Evolutionary conservation across 2,329 filamentous ascomycete species (phyloP), one percentile per base, ranked within the genome.

Genomic region (Aspergillus ibericus): DNA sequence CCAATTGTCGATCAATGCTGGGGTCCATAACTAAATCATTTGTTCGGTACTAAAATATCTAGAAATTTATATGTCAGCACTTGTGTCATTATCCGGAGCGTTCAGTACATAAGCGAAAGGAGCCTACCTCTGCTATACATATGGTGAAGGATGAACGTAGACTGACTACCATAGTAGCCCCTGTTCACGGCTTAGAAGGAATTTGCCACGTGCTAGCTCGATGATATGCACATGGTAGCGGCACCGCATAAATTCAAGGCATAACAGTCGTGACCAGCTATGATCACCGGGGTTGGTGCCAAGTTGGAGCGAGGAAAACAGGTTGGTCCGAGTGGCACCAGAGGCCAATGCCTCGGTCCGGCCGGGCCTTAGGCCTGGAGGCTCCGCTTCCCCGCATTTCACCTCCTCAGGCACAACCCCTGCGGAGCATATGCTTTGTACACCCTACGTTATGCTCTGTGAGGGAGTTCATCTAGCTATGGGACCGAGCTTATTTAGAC

Each of bases 291-390:
- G 25, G n/a, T 48, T 29, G 15, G 22, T 22, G 38, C 38, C 38
- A 22, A 7, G 38, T 42, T 42, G 16, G 20, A 42, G 38, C 10
- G 10, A 29, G 15, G 20, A 47, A 29, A 16, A 29, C 22, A 48
- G 27, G 25, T 27, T 32, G 44, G 44, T 9, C 42, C 42, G 42
- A 46, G 42, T 47, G 42, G 42, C 42, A 35, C n/a, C 20, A 42
- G 38, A 49, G 15, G 49, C 38, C 32, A 47, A 55, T 61, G 61
- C 64, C 64, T 66, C 64, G 64, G 64, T 62, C 59, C 64, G 63
- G 47, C 49, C 40, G 36, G 36, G 22, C n/a, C 16, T 44, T 32
- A 18, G 22, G 50, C 34, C 29, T 51, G 9, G 29, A 13, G 29
- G 27, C 44, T 59, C 57, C 53, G 46, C 56, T 59, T 61, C 59